These are phyloP conservation scores for Camillea tinctor DNA, from an alignment of 2,329 filamentous ascomycete genomes.

Conservation along the genomic window DNA sequence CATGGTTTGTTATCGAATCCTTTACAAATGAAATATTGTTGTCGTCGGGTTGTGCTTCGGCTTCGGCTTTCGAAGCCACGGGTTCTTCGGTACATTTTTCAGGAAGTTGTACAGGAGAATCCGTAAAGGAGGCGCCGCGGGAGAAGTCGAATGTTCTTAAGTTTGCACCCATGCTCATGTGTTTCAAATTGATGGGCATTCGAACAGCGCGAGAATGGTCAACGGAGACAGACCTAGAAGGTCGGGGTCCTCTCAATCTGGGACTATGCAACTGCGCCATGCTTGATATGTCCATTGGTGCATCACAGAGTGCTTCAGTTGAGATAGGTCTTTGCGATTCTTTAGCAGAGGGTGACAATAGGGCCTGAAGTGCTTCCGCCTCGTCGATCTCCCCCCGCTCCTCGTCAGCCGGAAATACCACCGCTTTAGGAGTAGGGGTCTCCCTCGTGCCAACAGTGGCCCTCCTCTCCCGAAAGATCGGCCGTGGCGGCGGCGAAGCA, in stretches of 20 bases:
- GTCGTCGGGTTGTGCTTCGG: background rate
- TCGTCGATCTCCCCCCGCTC: background rate
- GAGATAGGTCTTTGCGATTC: background rate
- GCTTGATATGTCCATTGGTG: background rate
- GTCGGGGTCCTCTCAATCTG: background rate
- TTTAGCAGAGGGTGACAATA: background rate
- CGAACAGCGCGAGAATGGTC: background rate
- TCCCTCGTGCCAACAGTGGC: constrained; percentile 10
- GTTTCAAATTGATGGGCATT: background rate
- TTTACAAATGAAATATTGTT: background rate
- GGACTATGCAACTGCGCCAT: background rate
- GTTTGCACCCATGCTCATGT: background rate
- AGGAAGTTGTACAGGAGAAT: background rate
- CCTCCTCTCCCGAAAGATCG: constrained; percentile 22
- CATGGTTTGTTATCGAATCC: background rate
- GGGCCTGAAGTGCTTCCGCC: background rate
- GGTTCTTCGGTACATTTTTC: background rate
- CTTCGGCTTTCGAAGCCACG: background rate
- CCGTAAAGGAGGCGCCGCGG: background rate
- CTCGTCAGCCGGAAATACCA: background rate
- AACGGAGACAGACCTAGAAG: background rate
- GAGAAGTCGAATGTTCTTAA: background rate
- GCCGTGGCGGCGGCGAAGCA: constrained; percentile 19
- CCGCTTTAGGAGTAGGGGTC: constrained; percentile 2
- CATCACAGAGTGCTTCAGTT: background rate